phyloP scores from a whole-genome alignment of 176 grass and related monocot species.

The Paspalum notatum region DNA sequence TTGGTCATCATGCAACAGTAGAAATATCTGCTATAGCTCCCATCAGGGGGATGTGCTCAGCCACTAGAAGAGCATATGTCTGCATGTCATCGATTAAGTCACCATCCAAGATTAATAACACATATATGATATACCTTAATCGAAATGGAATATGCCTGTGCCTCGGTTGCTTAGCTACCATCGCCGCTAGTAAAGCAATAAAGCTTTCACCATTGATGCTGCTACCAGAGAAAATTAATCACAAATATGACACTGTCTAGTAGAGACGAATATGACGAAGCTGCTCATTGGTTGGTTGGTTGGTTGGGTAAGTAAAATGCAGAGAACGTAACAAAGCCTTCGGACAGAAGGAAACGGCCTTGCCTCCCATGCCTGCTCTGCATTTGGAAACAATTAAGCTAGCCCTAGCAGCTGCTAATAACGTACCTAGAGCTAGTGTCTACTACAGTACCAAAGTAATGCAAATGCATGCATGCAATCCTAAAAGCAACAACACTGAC shows the following conservation, averaged over 20 bases:
- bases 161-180: background rate
- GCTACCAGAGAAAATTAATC: background rate
- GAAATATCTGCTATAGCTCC: constrained; percentile 13
- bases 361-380: background rate
- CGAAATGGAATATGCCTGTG: constrained; percentile 6
- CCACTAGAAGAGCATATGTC: constrained; percentile 36
- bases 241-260: too few relatives aligned
- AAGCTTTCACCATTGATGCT: background rate
- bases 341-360: constrained; percentile 23
- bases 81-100: background rate
- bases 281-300: too few relatives aligned
- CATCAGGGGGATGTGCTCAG: constrained; percentile 20
- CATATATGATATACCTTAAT: too few relatives aligned
- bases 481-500: background rate
- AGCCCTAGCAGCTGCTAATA: background rate
- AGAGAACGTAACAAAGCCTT: constrained; percentile 15
- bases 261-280: too few relatives aligned
- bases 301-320: too few relatives aligned
- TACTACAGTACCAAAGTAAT: too few relatives aligned
- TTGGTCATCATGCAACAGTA: background rate
- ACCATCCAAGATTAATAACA: background rate
- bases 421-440: background rate
- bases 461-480: background rate
- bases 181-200: background rate
- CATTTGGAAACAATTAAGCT: background rate